A percentile compares a stretch with the other conserved stretches of the same genome.
Evolutionary conservation across 2,329 filamentous ascomycete species (phyloP).

Genomic region (Didymella glomerata): DNA sequence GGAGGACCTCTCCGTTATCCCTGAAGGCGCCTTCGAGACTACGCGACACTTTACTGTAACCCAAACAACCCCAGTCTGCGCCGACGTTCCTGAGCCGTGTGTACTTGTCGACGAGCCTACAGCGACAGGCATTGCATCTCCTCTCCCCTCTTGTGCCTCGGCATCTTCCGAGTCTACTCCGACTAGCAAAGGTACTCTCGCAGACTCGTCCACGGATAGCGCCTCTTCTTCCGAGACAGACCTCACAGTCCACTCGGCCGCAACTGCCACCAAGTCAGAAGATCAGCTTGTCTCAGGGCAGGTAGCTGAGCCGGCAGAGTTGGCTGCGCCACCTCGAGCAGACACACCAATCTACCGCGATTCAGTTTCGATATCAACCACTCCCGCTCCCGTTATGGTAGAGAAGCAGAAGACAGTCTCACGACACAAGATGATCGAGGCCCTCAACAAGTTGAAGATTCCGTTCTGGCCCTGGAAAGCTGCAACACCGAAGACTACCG

Average conservation of each 20-base stretch:
- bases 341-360: neutral
- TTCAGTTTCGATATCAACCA: neutral
- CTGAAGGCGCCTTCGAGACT: neutral
- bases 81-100: neutral
- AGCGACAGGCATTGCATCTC: neutral
- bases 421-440: neutral
- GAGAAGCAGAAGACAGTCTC: neutral
- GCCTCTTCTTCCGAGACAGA: neutral
- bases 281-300: neutral
- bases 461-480: neutral
- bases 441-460: neutral
- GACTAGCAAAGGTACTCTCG: neutral
- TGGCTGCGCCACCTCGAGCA: neutral
- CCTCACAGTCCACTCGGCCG: neutral
- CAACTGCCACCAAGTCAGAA: neutral
- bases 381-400: neutral
- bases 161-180: neutral
- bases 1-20: neutral
- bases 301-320: neutral
- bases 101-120: neutral
- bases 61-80: neutral
- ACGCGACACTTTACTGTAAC: too few species aligned
- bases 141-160: neutral
- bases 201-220: neutral
- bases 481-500: too few species aligned